phyloP scores from a whole-genome alignment of 306 rosid genomes.

The Ormosia semicastrata region DNA sequence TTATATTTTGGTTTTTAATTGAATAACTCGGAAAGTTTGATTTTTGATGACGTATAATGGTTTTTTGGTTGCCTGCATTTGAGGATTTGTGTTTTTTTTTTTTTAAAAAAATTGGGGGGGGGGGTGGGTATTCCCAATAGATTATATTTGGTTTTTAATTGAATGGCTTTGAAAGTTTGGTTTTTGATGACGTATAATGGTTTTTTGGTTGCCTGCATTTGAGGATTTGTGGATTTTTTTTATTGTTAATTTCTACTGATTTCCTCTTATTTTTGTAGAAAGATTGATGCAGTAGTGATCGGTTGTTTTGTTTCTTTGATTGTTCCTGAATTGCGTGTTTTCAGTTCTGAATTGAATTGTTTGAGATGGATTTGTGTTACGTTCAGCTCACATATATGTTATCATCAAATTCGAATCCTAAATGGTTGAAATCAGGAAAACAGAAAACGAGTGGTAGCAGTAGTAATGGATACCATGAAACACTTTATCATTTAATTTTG shows the following conservation, averaged over 20 bases:
- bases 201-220: not conserved
- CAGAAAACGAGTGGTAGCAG: not conserved
- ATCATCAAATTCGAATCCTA: not conserved
- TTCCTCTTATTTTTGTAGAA: not conserved
- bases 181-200: not conserved
- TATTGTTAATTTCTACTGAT: not conserved
- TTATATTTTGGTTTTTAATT: not conserved
- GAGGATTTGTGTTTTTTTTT: not conserved
- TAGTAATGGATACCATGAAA: not conserved
- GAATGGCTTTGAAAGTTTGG: not conserved
- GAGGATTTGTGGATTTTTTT: not conserved
- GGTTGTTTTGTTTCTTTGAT: not conserved
- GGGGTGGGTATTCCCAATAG: not conserved
- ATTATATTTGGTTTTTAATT: not conserved
- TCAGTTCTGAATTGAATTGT: not conserved
- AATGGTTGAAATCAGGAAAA: not conserved
- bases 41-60: not conserved
- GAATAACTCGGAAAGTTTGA: not conserved
- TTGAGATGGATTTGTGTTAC: not conserved
- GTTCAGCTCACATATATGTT: not conserved
- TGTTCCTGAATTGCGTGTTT: constrained; percentile 2
- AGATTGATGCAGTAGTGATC: not conserved
- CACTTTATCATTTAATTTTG: not conserved
- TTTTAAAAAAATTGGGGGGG: no score
- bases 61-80: not conserved